phyloP scores from a whole-genome alignment of 1,139 yeast genomes.

The Geotrichum phurueaensis region DNA sequence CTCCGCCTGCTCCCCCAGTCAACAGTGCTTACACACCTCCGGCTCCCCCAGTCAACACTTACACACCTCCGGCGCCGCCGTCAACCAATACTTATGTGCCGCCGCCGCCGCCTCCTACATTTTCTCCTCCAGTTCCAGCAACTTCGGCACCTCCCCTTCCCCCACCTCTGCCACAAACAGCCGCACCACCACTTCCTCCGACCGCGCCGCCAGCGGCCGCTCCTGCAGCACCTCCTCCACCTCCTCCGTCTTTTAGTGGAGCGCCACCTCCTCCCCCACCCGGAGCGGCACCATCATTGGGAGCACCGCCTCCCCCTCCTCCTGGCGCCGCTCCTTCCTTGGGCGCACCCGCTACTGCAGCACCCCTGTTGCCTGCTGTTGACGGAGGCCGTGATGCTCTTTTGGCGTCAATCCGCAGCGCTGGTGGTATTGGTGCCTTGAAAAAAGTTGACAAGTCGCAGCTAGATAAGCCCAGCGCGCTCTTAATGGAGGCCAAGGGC shows the following conservation, averaged over 20 bases:
- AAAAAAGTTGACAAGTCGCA: constrained; percentile 66
- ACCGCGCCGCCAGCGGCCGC: constrained; percentile 28
- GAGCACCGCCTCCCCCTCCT: constrained; percentile 33
- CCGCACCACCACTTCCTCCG: constrained; percentile 32
- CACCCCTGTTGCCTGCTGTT: constrained; percentile 38
- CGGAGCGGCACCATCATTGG: constrained; percentile 17
- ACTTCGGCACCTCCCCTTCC: constrained; percentile 32
- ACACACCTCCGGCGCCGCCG: constrained; percentile 26
- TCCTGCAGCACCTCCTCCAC: constrained; percentile 38
- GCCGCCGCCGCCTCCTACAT: constrained; percentile 31
- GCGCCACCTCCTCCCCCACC: constrained; percentile 24
- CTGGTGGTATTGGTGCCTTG: constrained; percentile 53
- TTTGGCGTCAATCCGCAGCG: constrained; percentile 76
- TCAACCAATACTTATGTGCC: constrained; percentile 22
- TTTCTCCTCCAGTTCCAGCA: constrained; percentile 26
- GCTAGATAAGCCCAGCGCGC: constrained; percentile 68
- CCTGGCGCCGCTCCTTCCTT: constrained; percentile 40
- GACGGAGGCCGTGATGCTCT: constrained; percentile 73
- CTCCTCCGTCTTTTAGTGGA: constrained; percentile 27
- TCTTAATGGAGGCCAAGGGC: constrained; percentile 67
- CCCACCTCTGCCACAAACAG: constrained; percentile 32
- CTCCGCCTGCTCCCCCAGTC: constrained; percentile 27
- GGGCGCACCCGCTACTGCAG: constrained; percentile 34
- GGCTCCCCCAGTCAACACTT: constrained; percentile 26
- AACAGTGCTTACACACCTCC: constrained; percentile 26